Conservation (phyloP, 805 yeast genomes). For the Candida corydali region DNA sequence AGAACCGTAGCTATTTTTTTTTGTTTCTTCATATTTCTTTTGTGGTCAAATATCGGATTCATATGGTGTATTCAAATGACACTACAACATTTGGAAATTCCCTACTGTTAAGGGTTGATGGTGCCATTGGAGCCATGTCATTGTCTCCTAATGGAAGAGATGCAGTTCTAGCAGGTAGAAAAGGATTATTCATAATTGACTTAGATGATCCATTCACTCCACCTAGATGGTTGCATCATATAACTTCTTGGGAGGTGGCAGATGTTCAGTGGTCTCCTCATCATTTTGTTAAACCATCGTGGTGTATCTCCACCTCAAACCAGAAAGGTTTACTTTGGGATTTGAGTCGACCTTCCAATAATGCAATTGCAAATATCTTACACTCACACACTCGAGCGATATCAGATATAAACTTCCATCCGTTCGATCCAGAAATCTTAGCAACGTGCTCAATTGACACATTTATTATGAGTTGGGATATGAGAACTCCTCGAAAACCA, state of each 20-base stretch:
- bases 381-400: constrained; percentile 93
- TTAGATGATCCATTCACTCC: constrained; percentile 93
- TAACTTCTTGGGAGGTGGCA: constrained; percentile 97
- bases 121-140: constrained; percentile 88
- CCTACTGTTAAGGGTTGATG: constrained; percentile 81
- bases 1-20: constrained; percentile 1
- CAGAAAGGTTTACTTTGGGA: constrained; percentile 97
- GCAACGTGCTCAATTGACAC: constrained; percentile 96
- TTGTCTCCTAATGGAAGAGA: constrained; percentile 88
- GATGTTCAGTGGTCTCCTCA: constrained; percentile 99
- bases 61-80: constrained; percentile 17
- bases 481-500: constrained; percentile 74
- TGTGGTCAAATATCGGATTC: neutral
- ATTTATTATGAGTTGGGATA: constrained; percentile 84
- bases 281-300: constrained; percentile 64
- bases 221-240: constrained; percentile 89
- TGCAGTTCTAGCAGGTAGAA: constrained; percentile 79
- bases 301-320: constrained; percentile 93
- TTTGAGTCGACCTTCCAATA: constrained; percentile 60
- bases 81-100: constrained; percentile 74
- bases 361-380: constrained; percentile 79
- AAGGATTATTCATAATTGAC: constrained; percentile 87
- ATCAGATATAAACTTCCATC: constrained; percentile 92
- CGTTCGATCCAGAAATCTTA: constrained; percentile 75
- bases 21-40: neutral